Evolutionary conservation across 2,329 filamentous ascomycete species (phyloP).

Genomic region (Diplodia sapinea): DNA sequence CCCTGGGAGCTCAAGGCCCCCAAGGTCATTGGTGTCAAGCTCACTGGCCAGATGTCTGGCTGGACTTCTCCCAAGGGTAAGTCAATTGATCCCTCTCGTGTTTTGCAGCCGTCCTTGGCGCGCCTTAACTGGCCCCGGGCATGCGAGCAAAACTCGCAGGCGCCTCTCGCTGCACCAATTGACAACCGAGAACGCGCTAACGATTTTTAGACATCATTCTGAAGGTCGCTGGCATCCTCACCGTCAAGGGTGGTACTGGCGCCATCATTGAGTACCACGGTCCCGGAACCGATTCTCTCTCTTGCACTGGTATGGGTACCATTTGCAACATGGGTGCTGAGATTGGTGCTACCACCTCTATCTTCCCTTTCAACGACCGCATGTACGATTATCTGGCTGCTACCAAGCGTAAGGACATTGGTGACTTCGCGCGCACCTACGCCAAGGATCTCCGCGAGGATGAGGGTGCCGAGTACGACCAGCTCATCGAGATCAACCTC

Average conservation of each 20-base stretch:
- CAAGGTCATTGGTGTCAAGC: constrained; percentile 94
- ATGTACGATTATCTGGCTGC: constrained; percentile 96
- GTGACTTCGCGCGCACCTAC: constrained; percentile 85
- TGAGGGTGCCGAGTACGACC: constrained; percentile 90
- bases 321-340: constrained; percentile 69
- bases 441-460: constrained; percentile 86
- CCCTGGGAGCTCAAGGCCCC: constrained; percentile 99
- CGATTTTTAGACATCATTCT: constrained; percentile 79
- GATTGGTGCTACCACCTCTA: constrained; percentile 82
- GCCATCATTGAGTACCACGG: constrained; percentile 80
- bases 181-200: not conserved
- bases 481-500: constrained; percentile 95
- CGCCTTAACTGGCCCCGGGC: constrained; percentile 10
- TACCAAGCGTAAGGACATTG: constrained; percentile 89
- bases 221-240: constrained; percentile 95
- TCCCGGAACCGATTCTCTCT: constrained; percentile 75
- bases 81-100: constrained; percentile 40
- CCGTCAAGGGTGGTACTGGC: constrained; percentile 97
- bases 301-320: constrained; percentile 86
- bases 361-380: constrained; percentile 97
- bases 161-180: constrained; percentile 2
- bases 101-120: constrained; percentile 16
- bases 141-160: not conserved
- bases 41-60: constrained; percentile 85
- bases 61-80: constrained; percentile 93